These are phyloP conservation scores for Zalerion maritima DNA, from an alignment of 495 filamentous ascomycete genomes.

Conservation along the genomic window DNA sequence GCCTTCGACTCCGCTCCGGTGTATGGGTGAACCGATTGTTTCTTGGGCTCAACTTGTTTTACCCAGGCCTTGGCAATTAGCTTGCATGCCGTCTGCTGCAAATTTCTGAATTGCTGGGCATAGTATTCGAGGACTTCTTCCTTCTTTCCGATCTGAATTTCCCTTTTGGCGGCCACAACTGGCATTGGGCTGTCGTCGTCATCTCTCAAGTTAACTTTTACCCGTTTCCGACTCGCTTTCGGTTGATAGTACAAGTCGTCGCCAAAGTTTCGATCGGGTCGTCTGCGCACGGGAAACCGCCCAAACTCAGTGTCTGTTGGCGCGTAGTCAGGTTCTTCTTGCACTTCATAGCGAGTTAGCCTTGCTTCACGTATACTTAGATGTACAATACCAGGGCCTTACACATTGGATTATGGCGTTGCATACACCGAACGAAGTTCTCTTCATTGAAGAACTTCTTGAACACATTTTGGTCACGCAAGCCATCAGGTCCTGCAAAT, in stretches of 20 bases:
- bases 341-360: too few relatives aligned
- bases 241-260: too few relatives aligned
- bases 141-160: conserved; percentile 41
- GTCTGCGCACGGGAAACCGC: too few relatives aligned
- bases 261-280: too few relatives aligned
- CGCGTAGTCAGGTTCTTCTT: too few relatives aligned
- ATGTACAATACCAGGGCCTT: too few relatives aligned
- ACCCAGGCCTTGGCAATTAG: conserved; percentile 67
- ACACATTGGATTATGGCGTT: too few relatives aligned
- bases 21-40: conserved; percentile 74
- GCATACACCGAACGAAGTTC: conserved; percentile 9
- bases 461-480: conserved; percentile 11
- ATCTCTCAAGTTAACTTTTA: too few relatives aligned
- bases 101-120: conserved; percentile 43
- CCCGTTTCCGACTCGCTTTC: too few relatives aligned
- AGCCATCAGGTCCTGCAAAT: conserved; percentile 18
- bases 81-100: conserved; percentile 65
- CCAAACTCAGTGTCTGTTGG: too few relatives aligned
- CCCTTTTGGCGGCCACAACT: conserved; percentile 15
- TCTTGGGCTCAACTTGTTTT: conserved; percentile 70
- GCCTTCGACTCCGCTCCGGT: conserved; percentile 49
- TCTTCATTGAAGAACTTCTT: conserved; percentile 19
- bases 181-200: too few relatives aligned
- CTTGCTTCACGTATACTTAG: too few relatives aligned
- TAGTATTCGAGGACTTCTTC: conserved; percentile 48